These are phyloP conservation scores for Prunus salicina DNA, from an alignment of 306 rosid genomes.

Conservation along the genomic window DNA sequence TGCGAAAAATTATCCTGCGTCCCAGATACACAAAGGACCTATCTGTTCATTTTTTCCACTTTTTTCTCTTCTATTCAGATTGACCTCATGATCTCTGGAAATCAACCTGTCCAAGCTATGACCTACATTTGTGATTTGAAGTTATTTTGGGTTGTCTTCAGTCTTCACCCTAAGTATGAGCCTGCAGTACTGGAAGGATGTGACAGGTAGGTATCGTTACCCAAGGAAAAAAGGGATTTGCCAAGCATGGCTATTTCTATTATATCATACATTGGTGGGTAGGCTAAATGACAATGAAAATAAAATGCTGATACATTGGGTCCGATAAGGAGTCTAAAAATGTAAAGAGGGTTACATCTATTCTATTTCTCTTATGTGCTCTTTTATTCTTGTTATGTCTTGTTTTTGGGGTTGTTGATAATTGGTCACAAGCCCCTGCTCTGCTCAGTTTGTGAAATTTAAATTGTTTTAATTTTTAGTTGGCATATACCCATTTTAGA, in stretches of 20 bases:
- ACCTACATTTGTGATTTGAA: constrained; percentile 58
- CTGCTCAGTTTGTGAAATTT: too few relatives aligned
- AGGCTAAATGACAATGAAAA: background rate
- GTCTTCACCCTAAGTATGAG: constrained; percentile 54
- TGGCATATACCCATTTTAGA: too few relatives aligned
- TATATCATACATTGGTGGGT: background rate
- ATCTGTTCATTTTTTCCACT: background rate
- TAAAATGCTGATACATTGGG: background rate
- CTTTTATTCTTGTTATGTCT: too few relatives aligned
- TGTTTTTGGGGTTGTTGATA: too few relatives aligned
- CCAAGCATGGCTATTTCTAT: background rate
- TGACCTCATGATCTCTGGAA: constrained; percentile 85
- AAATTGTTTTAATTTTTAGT: too few relatives aligned
- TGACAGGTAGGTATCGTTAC: constrained; percentile 56
- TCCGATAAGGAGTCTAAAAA: too few relatives aligned
- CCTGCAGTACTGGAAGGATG: constrained; percentile 62
- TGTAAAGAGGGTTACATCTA: too few relatives aligned
- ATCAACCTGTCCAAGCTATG: constrained; percentile 84
- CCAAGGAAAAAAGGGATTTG: background rate
- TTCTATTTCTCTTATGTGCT: too few relatives aligned
- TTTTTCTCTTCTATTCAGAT: constrained; percentile 39
- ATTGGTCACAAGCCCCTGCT: too few relatives aligned
- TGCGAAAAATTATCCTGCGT: constrained; percentile 8
- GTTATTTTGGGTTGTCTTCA: constrained; percentile 74
- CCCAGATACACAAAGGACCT: background rate